These are phyloP conservation scores for Symmetrospora coprosmae DNA, from an alignment of 768 basidiomycete genomes.

Conservation along the genomic window DNA sequence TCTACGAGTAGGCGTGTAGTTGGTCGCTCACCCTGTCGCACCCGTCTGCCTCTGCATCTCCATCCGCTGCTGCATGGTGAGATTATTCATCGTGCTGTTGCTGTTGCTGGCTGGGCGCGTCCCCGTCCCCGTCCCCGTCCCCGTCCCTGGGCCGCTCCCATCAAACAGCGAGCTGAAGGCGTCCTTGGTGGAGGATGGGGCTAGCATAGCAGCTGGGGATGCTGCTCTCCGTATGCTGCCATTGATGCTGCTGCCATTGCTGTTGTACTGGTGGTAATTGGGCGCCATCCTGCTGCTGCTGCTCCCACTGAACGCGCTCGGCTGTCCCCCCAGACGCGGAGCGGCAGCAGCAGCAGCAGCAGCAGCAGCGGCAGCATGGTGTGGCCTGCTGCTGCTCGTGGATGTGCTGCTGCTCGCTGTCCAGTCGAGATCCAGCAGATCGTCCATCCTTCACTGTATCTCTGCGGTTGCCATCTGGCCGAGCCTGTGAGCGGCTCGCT, in stretches of 20 bases:
- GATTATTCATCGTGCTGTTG: slow-evolving; percentile 10
- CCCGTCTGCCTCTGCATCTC: slow-evolving; percentile 1
- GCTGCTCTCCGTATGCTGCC: neutral
- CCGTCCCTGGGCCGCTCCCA: no score
- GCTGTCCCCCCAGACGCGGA: no score
- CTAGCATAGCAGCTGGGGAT: neutral
- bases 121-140: no score
- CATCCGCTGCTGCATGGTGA: slow-evolving; percentile 11
- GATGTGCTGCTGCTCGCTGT: neutral
- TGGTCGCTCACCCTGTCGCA: neutral
- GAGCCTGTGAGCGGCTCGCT: neutral
- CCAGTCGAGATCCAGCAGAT: slow-evolving; percentile 30
- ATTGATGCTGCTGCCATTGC: neutral
- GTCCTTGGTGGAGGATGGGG: neutral
- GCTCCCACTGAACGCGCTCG: no score
- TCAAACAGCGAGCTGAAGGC: slow-evolving; percentile 17
- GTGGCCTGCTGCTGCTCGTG: neutral
- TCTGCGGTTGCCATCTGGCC: neutral
- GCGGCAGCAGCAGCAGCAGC: no score
- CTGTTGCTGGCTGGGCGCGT: neutral
- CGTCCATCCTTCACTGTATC: slow-evolving; percentile 23
- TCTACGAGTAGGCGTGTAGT: neutral
- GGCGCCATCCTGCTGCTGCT: neutral
- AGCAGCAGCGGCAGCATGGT: neutral
- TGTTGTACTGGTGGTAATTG: neutral